Evolutionary conservation across 257 asterid species (phyloP), one percentile per base, ranked within the genome.

Genomic region (Cinchona pubescens): DNA sequence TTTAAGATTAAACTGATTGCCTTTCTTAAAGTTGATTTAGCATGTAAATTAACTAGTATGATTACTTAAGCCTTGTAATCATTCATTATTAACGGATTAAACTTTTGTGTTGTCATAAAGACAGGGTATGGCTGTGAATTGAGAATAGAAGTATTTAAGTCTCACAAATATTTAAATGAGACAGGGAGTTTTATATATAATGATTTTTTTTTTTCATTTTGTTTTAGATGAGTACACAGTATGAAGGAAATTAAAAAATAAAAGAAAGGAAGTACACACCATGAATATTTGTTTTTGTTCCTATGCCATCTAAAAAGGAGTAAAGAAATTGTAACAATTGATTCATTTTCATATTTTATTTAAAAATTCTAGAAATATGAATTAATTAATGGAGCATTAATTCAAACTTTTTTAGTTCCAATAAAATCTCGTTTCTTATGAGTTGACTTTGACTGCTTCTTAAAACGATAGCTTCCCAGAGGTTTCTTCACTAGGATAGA

Each of bases 381-480:
- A 65, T n/a, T 21, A 32, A 11, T n/a, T 11, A 7, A n/a, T 8
- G 23, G 38, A n/a, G 61, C 13, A 59, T n/a, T n/a, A n/a, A n/a
- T 37, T 53, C 14, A 5, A 21, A 53, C 0, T 71, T 35, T n/a
- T 56, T 12, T 13, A 30, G 11, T 27, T 14, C 7, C 51, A 15
- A 37, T 35, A 21, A 38, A 7, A 25, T 34, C 7, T 51, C 0
- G n/a, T n/a, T 53, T 34, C 30, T 18, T 7, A 30, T 15, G 8
- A 2, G 67, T 72, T 72, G 76, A 56, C 67, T 37, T n/a, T 37
- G 67, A 72, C 65, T 48, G 7, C 19, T 37, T 72, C 67, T 6
- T 56, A 7, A 18, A 16, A 40, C 27, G 68, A 18, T 58, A n/a
- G 25, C 27, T 38, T 37, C 56, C 32, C 7, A 25, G 76, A 25